Conservation (phyloP, 176 grass and related monocot genomes). For the Typha latifolia region DNA sequence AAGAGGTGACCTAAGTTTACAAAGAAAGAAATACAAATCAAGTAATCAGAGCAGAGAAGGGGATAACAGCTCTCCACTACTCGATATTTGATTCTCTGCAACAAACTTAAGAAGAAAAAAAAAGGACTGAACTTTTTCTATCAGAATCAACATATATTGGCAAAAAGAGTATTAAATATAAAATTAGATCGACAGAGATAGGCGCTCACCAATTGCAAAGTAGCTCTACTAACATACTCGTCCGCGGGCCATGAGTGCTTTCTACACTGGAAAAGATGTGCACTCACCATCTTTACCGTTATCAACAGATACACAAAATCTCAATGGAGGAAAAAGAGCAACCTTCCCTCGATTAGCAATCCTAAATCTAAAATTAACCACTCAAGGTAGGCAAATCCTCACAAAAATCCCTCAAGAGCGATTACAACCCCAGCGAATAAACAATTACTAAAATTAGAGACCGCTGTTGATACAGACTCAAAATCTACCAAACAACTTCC, state of each 20-base stretch:
- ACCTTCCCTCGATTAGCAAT: neutral
- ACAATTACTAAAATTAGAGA: neutral
- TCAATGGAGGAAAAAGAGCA: neutral
- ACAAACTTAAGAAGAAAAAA: neutral
- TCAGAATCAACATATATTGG: neutral
- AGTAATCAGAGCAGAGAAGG: neutral
- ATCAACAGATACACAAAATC: slow-evolving; percentile 5
- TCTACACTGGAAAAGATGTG: slow-evolving; percentile 50
- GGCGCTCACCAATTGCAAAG: slow-evolving; percentile 62
- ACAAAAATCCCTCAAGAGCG: neutral
- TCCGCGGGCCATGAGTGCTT: slow-evolving; percentile 80
- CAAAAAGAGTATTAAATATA: neutral
- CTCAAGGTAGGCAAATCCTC: neutral
- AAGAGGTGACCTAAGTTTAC: too few species aligned
- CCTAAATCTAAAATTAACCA: neutral
- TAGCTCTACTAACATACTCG: slow-evolving; percentile 61
- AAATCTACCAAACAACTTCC: neutral
- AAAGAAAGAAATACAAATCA: neutral
- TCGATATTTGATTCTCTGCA: neutral
- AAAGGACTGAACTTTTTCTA: neutral
- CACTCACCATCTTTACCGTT: slow-evolving; percentile 57
- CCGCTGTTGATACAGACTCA: neutral
- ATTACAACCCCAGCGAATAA: neutral
- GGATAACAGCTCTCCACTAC: neutral
- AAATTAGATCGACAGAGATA: neutral